A percentile compares a stretch with the other conserved stretches of the same genome.
Conservation (phyloP, 306 rosid genomes). For the Sicyos edulis region DNA sequence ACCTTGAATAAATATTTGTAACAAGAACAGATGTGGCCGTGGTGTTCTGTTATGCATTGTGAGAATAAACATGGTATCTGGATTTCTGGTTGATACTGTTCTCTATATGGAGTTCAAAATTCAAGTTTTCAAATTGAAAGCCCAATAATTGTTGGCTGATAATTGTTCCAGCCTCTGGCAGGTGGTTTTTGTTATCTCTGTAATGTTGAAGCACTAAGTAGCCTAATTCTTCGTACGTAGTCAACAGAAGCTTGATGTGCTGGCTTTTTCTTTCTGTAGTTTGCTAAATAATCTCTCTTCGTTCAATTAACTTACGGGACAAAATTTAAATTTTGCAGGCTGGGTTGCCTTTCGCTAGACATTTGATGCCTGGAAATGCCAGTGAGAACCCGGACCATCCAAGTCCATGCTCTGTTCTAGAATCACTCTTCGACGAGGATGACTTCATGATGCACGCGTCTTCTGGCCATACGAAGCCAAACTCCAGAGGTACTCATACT, state of each 20-base stretch:
- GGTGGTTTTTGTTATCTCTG: not conserved
- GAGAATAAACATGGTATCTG: not conserved
- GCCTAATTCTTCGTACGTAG: not conserved
- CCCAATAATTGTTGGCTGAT: not conserved
- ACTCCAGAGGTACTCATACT: constrained; percentile 36
- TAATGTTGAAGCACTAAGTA: not conserved
- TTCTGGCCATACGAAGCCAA: constrained; percentile 34
- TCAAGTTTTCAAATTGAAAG: not conserved
- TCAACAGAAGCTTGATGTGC: not conserved
- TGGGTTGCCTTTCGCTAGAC: constrained; percentile 45
- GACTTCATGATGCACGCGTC: constrained; percentile 42
- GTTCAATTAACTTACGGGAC: not conserved
- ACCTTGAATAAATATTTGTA: not conserved
- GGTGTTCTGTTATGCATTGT: not conserved
- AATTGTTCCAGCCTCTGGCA: not conserved
- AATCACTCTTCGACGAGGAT: constrained; percentile 57
- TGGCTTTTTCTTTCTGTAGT: not conserved
- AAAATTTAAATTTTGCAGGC: constrained; percentile 36
- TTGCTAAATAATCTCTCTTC: not conserved
- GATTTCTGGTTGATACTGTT: not conserved
- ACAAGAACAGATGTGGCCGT: not conserved
- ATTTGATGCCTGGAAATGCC: constrained; percentile 34
- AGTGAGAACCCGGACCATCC: constrained; percentile 69
- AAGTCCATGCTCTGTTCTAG: constrained; percentile 86
- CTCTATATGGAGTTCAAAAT: not conserved